Evolutionary conservation across 73 alveolate species (phyloP).

Genomic region (Paramecium octaurelia): DNA sequence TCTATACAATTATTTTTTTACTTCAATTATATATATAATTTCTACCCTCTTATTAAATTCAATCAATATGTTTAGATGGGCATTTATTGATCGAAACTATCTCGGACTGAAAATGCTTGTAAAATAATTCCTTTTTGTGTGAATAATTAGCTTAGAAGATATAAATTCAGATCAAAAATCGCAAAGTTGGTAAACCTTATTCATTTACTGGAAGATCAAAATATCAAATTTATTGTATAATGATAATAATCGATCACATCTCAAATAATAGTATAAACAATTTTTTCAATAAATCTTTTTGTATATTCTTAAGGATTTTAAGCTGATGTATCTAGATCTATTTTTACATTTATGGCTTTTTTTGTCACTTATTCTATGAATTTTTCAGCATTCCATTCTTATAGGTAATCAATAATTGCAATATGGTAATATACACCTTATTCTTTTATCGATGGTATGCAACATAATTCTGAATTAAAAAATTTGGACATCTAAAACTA

Average conservation of each 20-base stretch:
- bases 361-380: neutral
- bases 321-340: neutral
- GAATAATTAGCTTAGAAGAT: too few species aligned
- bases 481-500: neutral
- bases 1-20: neutral
- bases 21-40: neutral
- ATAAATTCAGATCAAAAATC: too few species aligned
- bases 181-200: too few species aligned
- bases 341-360: neutral
- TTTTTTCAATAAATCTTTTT: neutral
- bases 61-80: neutral
- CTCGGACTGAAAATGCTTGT: neutral
- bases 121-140: too few species aligned
- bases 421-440: conserved; percentile 13
- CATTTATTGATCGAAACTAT: neutral
- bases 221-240: neutral
- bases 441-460: neutral
- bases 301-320: neutral
- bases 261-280: neutral
- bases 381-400: conserved; percentile 8
- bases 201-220: too few species aligned
- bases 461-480: neutral
- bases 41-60: neutral
- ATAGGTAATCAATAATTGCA: conserved; percentile 11
- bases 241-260: neutral